A percentile compares a stretch with the other conserved stretches of the same genome.
These are phyloP conservation scores for Saccharomycopsis schoenii DNA, from an alignment of 805 yeast genomes.

Conservation along the genomic window DNA sequence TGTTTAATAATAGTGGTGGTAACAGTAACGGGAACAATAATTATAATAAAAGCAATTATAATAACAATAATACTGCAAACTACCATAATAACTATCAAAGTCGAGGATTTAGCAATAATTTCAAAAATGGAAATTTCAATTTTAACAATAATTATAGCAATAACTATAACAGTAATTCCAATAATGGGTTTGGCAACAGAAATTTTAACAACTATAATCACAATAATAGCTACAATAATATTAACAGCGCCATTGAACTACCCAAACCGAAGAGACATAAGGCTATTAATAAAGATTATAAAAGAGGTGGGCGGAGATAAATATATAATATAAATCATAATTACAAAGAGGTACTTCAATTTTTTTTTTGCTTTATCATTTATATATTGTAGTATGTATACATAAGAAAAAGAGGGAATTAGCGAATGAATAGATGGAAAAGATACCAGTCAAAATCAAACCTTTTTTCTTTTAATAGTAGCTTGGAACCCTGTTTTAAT, in stretches of 20 bases:
- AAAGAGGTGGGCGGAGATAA: neutral
- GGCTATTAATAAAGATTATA: conserved; percentile 6
- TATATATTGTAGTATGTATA: neutral
- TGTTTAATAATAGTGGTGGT: neutral
- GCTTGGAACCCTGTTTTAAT: conserved; percentile 99
- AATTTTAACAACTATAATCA: neutral
- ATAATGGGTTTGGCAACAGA: conserved; percentile 13
- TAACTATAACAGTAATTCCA: conserved; percentile 7
- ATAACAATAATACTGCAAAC: neutral
- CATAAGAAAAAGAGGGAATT: neutral
- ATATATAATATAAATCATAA: neutral
- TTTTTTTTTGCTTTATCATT: neutral
- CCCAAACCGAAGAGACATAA: conserved; percentile 8
- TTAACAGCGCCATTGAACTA: neutral
- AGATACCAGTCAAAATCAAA: neutral
- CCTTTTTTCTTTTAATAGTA: conserved; percentile 67
- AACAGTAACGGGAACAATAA: neutral
- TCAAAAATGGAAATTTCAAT: neutral
- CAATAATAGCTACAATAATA: neutral
- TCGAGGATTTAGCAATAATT: neutral
- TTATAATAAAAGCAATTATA: neutral
- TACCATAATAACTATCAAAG: neutral
- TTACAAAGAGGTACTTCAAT: too few relatives aligned
- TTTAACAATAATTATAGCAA: neutral
- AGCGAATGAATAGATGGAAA: neutral